Conservation (phyloP, 2,329 filamentous ascomycete species). For the Daldinia sp. region DNA sequence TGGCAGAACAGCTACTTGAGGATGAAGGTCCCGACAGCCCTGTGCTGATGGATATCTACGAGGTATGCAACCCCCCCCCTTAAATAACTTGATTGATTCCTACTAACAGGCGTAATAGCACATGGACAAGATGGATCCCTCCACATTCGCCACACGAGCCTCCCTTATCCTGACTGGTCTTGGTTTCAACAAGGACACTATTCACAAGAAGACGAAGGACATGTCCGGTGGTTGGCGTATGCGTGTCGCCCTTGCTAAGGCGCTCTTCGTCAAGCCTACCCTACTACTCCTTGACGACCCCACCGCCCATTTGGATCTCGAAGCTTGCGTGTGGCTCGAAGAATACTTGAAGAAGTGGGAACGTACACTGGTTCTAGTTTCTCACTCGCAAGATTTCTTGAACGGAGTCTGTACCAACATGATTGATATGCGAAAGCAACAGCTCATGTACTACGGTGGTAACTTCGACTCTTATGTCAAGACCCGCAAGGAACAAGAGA, state of each 20-base stretch:
- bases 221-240: conserved; percentile 99
- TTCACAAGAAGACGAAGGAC: conserved; percentile 99
- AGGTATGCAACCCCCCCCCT: conserved; percentile 69
- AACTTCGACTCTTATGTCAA: conserved; percentile 99
- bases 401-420: conserved; percentile 99
- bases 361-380: conserved; percentile 93
- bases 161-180: conserved; percentile 98
- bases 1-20: conserved; percentile 92
- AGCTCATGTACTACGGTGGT: conserved; percentile 97
- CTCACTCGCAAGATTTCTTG: conserved; percentile 98
- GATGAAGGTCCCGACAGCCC: conserved; percentile 92
- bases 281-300: conserved; percentile 97
- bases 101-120: conserved; percentile 67
- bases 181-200: conserved; percentile 98
- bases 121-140: conserved; percentile 99
- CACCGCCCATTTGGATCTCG: conserved; percentile 98
- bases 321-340: conserved; percentile 99
- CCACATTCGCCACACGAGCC: conserved; percentile 94
- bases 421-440: conserved; percentile 95
- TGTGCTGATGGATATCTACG: conserved; percentile 92
- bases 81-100: neutral
- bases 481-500: conserved; percentile 92
- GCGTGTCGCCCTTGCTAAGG: conserved; percentile 97
- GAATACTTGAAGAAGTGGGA: conserved; percentile 99
- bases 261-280: conserved; percentile 97